phyloP scores from a whole-genome alignment of 345 rosid species.

The Dimocarpus longan region DNA sequence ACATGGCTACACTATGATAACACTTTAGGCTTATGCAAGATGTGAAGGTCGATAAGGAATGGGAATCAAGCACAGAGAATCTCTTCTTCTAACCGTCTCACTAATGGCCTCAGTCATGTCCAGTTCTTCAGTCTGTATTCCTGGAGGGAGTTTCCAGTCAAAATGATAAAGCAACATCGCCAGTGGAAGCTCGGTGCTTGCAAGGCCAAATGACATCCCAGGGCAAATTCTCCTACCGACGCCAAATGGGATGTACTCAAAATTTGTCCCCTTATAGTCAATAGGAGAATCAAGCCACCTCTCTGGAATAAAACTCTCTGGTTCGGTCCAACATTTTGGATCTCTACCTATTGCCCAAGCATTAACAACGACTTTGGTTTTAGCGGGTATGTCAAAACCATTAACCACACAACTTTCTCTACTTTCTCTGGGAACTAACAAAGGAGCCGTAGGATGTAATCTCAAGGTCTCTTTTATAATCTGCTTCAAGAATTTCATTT shows the following conservation, averaged over 20 bases:
- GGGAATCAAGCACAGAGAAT: neutral
- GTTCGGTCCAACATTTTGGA: constrained; percentile 26
- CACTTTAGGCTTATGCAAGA: neutral
- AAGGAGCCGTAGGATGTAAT: constrained; percentile 31
- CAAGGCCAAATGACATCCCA: constrained; percentile 22
- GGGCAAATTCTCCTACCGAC: constrained; percentile 40
- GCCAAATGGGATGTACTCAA: constrained; percentile 34
- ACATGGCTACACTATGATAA: neutral
- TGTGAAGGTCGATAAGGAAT: neutral
- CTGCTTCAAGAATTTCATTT: constrained; percentile 23
- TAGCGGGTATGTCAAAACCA: constrained; percentile 30
- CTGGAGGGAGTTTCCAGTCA: constrained; percentile 1
- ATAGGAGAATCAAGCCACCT: constrained; percentile 26
- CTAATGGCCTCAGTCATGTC: constrained; percentile 1
- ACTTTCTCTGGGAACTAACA: constrained; percentile 33
- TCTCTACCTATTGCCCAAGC: constrained; percentile 39
- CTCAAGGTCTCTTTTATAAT: constrained; percentile 41
- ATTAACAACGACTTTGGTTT: constrained; percentile 31
- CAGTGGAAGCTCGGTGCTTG: constrained; percentile 21
- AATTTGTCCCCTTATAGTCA: constrained; percentile 30
- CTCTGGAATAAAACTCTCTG: constrained; percentile 34
- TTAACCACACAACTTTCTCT: constrained; percentile 23
- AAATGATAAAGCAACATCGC: constrained; percentile 31
- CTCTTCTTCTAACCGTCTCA: neutral
- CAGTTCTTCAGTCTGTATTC: neutral